A percentile compares a stretch with the other conserved stretches of the same genome.
Evolutionary conservation across 2,329 filamentous ascomycete genomes (phyloP).

Genomic region (Penicillium frequentans): DNA sequence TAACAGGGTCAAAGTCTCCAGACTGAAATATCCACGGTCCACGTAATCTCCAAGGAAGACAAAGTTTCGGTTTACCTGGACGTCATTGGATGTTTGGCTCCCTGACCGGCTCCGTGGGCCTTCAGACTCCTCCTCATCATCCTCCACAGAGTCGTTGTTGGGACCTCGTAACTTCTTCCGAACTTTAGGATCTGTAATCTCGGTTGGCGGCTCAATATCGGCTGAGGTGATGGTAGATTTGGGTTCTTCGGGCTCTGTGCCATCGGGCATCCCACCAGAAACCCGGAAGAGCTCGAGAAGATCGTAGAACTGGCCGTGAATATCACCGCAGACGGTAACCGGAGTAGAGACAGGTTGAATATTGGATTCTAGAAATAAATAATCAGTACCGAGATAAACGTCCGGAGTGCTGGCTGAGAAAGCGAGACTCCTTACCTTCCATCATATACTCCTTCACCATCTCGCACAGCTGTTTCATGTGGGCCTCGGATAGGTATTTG

Average conservation of each 20-base stretch:
- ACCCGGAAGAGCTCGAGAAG: slow-evolving; percentile 95
- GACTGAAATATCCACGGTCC: slow-evolving; percentile 71
- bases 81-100: slow-evolving; percentile 29
- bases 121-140: slow-evolving; percentile 28
- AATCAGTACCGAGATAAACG: not conserved
- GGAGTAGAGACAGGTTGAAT: slow-evolving; percentile 97
- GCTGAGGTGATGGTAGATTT: slow-evolving; percentile 79
- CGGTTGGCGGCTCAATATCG: slow-evolving; percentile 85
- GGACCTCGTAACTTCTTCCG: slow-evolving; percentile 75
- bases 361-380: slow-evolving; percentile 72
- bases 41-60: slow-evolving; percentile 74
- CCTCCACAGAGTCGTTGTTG: slow-evolving; percentile 28
- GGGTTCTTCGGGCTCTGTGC: slow-evolving; percentile 68
- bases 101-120: slow-evolving; percentile 28
- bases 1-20: slow-evolving; percentile 71
- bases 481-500: slow-evolving; percentile 90
- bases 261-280: slow-evolving; percentile 92
- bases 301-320: slow-evolving; percentile 98
- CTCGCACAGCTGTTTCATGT: slow-evolving; percentile 99
- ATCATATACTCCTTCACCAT: slow-evolving; percentile 98
- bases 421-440: slow-evolving; percentile 67
- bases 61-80: slow-evolving; percentile 64
- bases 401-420: not conserved
- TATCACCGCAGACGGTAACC: slow-evolving; percentile 96
- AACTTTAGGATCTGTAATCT: slow-evolving; percentile 83